Evolutionary conservation across 129 eudicot genomes (phyloP).

Genomic region (Helianthus tuberosus): DNA sequence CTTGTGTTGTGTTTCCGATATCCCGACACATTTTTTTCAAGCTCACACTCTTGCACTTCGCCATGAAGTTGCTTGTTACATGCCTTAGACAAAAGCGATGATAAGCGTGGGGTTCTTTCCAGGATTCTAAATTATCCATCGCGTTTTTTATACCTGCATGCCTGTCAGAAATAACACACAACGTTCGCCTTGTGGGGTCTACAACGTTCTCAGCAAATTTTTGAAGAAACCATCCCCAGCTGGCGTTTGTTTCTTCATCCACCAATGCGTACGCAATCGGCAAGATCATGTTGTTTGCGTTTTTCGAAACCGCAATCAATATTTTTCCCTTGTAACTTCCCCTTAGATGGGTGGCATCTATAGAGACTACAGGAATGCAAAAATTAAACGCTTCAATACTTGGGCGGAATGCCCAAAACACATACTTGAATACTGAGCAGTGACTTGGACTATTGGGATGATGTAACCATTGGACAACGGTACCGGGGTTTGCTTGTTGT

Average conservation of each 20-base stretch:
- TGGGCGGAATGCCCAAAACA: too few species aligned
- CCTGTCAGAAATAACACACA: background rate
- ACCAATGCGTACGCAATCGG: background rate
- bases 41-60: background rate
- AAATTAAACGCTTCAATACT: too few species aligned
- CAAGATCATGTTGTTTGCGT: background rate
- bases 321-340: background rate
- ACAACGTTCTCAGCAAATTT: too few species aligned
- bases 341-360: too few species aligned
- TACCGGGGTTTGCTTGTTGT: too few species aligned
- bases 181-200: background rate
- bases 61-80: background rate
- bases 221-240: too few species aligned
- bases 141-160: background rate
- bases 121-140: background rate
- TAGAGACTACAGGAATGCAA: too few species aligned
- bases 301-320: background rate
- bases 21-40: background rate
- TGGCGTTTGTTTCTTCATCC: background rate
- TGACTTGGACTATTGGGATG: too few species aligned
- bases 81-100: background rate
- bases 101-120: background rate
- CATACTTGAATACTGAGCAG: too few species aligned
- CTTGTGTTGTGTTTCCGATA: background rate
- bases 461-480: too few species aligned